A percentile compares a stretch with the other conserved stretches of the same genome.
These are phyloP conservation scores for Pharnaceum exiguum DNA, from an alignment of 148 eudicot species.

Conservation along the genomic window DNA sequence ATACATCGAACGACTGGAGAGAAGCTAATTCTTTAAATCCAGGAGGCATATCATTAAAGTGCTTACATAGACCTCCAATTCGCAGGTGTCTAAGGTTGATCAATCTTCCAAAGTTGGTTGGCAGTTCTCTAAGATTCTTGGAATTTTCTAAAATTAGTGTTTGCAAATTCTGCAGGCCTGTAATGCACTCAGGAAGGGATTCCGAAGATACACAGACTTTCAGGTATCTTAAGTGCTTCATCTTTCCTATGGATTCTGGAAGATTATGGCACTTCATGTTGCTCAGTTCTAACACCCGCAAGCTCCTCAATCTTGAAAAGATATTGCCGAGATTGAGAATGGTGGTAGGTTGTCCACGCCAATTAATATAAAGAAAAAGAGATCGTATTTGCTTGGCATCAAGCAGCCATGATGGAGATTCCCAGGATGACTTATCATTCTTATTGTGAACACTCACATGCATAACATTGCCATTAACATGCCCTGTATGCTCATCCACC, in stretches of 20 bases:
- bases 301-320: too few species aligned
- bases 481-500: not conserved
- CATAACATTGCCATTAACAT: not conserved
- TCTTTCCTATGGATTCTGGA: constrained; percentile 3
- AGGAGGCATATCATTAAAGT: too few species aligned
- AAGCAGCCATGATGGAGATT: not conserved
- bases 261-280: not conserved
- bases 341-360: too few species aligned
- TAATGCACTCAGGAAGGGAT: constrained; percentile 7
- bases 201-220: not conserved
- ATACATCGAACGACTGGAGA: too few species aligned
- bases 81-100: constrained; percentile 1
- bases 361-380: not conserved
- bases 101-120: constrained; percentile 15
- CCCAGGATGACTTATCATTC: not conserved
- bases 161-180: constrained; percentile 1
- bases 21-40: too few species aligned
- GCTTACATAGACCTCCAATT: too few species aligned
- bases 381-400: not conserved
- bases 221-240: constrained; percentile 17
- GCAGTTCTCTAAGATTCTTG: not conserved
- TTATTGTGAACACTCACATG: not conserved
- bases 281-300: not conserved
- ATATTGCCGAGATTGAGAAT: too few species aligned
- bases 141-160: constrained; percentile 1